These are phyloP conservation scores for Pythium brassicae DNA, from an alignment of 352 stramenopile species.

Conservation along the genomic window DNA sequence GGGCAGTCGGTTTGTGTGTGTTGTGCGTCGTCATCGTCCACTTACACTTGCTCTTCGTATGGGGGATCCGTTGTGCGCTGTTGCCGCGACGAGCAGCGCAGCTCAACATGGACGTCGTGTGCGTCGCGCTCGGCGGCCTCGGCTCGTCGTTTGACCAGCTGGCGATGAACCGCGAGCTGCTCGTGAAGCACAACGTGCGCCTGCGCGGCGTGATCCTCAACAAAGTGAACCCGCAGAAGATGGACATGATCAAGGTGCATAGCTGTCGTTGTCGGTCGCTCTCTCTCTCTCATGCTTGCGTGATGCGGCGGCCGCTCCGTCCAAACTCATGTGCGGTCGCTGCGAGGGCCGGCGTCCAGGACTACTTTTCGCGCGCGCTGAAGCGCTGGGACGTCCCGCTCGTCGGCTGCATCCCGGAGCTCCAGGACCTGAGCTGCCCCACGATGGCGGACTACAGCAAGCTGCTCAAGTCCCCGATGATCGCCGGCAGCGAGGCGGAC, in stretches of 20 bases:
- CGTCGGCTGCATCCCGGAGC: slow-evolving; percentile 83
- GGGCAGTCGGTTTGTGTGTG: neutral
- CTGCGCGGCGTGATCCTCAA: slow-evolving; percentile 83
- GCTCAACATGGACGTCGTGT: slow-evolving; percentile 80
- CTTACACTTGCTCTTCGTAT: neutral
- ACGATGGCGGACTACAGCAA: slow-evolving; percentile 87
- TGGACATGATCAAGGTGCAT: slow-evolving; percentile 88
- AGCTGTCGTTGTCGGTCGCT: too few species aligned
- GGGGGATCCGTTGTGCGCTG: neutral
- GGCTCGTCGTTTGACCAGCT: slow-evolving; percentile 85
- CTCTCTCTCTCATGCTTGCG: neutral
- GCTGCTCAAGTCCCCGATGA: slow-evolving; percentile 75
- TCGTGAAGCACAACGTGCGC: slow-evolving; percentile 72
- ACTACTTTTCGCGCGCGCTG: slow-evolving; percentile 88
- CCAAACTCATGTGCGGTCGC: too few species aligned
- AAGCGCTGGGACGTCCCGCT: slow-evolving; percentile 87
- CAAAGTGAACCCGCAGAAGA: slow-evolving; percentile 86
- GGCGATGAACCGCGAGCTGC: slow-evolving; percentile 80
- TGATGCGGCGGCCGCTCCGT: too few species aligned
- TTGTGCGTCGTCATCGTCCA: neutral
- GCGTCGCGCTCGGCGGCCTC: slow-evolving; percentile 69
- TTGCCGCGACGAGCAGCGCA: slow-evolving; percentile 31
- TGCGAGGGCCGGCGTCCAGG: slow-evolving; percentile 19
- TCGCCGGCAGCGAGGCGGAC: slow-evolving; percentile 67
- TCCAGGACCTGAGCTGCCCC: slow-evolving; percentile 77